Evolutionary conservation across 305 asterid species (phyloP).

Genomic region (Vinca major): DNA sequence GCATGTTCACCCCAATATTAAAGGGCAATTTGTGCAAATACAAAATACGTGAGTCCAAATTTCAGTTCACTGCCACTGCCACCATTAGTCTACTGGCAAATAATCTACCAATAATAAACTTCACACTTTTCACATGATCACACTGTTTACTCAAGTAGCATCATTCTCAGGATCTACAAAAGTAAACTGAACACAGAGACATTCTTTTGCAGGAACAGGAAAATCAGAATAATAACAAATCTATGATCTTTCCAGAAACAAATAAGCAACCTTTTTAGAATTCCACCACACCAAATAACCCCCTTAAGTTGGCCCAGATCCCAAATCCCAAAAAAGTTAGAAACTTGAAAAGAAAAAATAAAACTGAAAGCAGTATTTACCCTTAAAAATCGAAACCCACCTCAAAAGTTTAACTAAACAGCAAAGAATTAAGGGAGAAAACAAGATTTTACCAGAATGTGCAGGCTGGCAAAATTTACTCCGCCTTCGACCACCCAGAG

Average conservation of each 20-base stretch:
- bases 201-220: not conserved
- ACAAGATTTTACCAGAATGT: conserved; percentile 41
- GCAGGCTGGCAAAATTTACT: conserved; percentile 26
- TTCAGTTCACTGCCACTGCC: not conserved
- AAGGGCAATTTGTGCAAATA: not conserved
- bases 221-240: not conserved
- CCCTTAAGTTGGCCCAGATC: conserved; percentile 7
- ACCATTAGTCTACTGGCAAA: not conserved
- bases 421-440: not conserved
- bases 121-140: conserved; percentile 11
- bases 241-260: not conserved
- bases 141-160: not conserved
- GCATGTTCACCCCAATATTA: not conserved
- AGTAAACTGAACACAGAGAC: not conserved
- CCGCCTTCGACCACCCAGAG: conserved; percentile 29
- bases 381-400: not conserved
- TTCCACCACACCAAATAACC: not conserved
- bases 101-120: not conserved
- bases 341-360: not conserved
- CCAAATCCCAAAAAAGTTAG: conserved; percentile 4
- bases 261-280: not conserved
- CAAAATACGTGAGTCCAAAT: not conserved
- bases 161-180: not conserved
- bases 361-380: not conserved
- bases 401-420: not conserved